Base-by-base conservation (phyloP, 805 yeast species). In the Lipomyces lipofer region DNA sequence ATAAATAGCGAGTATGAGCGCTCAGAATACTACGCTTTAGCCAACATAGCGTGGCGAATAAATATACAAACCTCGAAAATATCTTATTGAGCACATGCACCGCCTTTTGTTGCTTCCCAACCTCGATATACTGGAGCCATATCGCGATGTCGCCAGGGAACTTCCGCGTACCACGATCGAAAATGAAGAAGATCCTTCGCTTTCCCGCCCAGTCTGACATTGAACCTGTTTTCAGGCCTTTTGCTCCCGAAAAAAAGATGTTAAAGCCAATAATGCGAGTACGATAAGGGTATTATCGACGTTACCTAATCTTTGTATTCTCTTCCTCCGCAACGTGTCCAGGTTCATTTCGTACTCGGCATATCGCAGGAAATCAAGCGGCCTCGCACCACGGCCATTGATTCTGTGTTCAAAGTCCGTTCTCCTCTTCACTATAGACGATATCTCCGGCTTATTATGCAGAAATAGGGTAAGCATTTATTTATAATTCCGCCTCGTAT, bases 331-430 rank as follows among this genome's bases (percentile, higher is more conserved):
- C 54, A 94, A 74, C 60, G 80, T 82, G 59, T 91, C 97, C 42
- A 94, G 76, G 65, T 85, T 85, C 54, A 70, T 76, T 67, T 94
- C 99, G 67, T 85, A 95, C 49, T 82, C 86, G 43, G 85, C 80
- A 68, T 94, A 94, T 63, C 80, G 79, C 52, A 88, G 67, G 66
- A 83, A 95, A 69, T 92, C 98, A 49, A 80, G 73, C 1, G 88
- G 80, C 59, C 79, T 83, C 10, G 91, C 81, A 1, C 94, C 95
- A 70, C 98, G 78, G 40, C 95, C 88, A 43, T 81, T 80, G 50
- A 94, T 80, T 53, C 96, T 74, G 69, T 94, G 96, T 71, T 94
- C 99, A 65, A 90, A 94, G 71, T 91, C 97, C 0, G 97, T 92
- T 73, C 99, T 80, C 67, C 90, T 81, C 72, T 94, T 84, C 89